Evolutionary conservation across 257 asterid genomes (phyloP).

Genomic region (Fraxinus quadrangulata): DNA sequence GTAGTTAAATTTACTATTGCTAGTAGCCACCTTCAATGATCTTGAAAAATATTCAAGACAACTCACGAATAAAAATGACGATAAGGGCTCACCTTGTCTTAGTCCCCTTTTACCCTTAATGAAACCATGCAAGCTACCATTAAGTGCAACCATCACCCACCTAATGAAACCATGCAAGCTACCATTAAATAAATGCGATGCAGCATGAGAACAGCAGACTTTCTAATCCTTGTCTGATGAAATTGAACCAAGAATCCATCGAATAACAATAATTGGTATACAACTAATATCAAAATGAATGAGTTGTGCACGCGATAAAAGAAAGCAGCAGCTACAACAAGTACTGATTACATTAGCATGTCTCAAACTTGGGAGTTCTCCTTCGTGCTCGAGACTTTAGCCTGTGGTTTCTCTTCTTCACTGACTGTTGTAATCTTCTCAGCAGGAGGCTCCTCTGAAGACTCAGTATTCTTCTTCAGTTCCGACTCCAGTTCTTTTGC

Average conservation of each 20-base stretch:
- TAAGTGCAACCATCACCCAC: too few species aligned
- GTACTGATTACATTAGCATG: not conserved
- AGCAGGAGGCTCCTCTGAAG: constrained; percentile 43
- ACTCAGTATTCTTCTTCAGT: constrained; percentile 61
- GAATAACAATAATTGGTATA: not conserved
- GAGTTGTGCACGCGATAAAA: not conserved
- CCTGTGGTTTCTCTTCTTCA: constrained; percentile 56
- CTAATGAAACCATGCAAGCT: too few species aligned
- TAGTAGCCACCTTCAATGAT: too few species aligned
- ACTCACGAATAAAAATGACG: too few species aligned
- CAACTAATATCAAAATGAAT: not conserved
- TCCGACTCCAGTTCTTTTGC: constrained; percentile 92
- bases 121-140: too few species aligned
- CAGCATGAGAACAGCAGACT: not conserved
- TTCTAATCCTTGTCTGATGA: not conserved
- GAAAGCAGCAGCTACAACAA: constrained; percentile 22
- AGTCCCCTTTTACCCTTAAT: too few species aligned
- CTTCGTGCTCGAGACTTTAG: constrained; percentile 39
- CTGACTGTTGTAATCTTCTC: constrained; percentile 35
- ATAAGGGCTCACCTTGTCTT: too few species aligned
- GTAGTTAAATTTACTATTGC: too few species aligned
- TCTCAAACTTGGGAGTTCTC: constrained; percentile 42
- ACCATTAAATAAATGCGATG: not conserved
- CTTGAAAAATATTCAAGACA: too few species aligned
- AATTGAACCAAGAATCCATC: not conserved